Percentiles rank a stretch among this genome's conserved stretches.
Evolutionary conservation across 352 stramenopile genomes (phyloP).

Genomic region (Phytophthora megakarya): DNA sequence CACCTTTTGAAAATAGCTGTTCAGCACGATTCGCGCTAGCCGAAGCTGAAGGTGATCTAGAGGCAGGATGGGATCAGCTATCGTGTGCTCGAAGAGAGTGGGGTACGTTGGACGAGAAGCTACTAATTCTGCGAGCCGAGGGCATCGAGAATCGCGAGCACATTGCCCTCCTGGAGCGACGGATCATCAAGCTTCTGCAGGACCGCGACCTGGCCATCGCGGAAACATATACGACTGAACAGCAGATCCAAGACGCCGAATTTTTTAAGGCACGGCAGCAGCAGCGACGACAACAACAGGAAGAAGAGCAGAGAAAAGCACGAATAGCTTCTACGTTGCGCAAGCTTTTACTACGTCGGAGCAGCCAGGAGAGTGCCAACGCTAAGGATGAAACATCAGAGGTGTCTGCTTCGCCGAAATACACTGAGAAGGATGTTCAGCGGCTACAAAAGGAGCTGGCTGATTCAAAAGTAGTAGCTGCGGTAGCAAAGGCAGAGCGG

Average conservation of each 20-base stretch:
- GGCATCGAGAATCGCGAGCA: slow-evolving; percentile 46
- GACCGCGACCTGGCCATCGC: slow-evolving; percentile 74
- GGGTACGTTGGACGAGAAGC: slow-evolving; percentile 44
- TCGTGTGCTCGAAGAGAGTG: slow-evolving; percentile 56
- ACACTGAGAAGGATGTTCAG: slow-evolving; percentile 62
- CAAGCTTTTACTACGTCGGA: slow-evolving; percentile 22
- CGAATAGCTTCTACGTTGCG: slow-evolving; percentile 27
- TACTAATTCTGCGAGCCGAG: slow-evolving; percentile 49
- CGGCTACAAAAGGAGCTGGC: slow-evolving; percentile 67
- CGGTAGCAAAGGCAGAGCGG: slow-evolving; percentile 59
- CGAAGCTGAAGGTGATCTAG: slow-evolving; percentile 53
- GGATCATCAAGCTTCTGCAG: slow-evolving; percentile 76
- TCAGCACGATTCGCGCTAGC: slow-evolving; percentile 42
- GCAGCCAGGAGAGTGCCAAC: slow-evolving; percentile 18
- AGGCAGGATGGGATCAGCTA: slow-evolving; percentile 50
- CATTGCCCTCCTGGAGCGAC: slow-evolving; percentile 68
- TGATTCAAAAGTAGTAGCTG: slow-evolving; percentile 64
- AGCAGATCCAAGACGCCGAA: slow-evolving; percentile 67
- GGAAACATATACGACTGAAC: slow-evolving; percentile 71
- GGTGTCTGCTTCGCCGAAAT: slow-evolving; percentile 19
- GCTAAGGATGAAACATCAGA: slow-evolving; percentile 16
- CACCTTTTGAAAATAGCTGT: slow-evolving; percentile 15
- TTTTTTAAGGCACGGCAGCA: slow-evolving; percentile 47
- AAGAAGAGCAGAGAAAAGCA: slow-evolving; percentile 20
- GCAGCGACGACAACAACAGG: slow-evolving; percentile 18